phyloP scores from a whole-genome alignment of 805 yeast species.

The Lipomyces starkeyi region DNA sequence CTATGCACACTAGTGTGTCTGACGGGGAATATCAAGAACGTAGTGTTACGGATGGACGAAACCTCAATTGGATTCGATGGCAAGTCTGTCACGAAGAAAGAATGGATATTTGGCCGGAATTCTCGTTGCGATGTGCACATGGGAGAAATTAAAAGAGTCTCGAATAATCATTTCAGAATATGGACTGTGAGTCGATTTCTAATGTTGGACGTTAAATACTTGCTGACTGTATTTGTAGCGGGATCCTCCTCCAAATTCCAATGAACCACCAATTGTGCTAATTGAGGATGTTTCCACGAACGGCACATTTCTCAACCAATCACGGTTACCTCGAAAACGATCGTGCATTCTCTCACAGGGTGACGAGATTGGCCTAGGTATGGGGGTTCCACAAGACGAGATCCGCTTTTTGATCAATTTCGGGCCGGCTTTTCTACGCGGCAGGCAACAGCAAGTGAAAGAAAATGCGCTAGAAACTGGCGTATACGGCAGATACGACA shows the following conservation, averaged over 20 bases:
- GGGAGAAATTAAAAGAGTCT: constrained; percentile 66
- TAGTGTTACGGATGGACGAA: constrained; percentile 21
- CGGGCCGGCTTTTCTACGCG: constrained; percentile 43
- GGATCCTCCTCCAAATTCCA: constrained; percentile 47
- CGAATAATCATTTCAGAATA: constrained; percentile 67
- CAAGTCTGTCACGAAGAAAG: constrained; percentile 42
- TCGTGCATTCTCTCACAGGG: constrained; percentile 87
- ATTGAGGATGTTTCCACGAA: constrained; percentile 77
- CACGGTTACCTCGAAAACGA: constrained; percentile 72
- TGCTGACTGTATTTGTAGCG: neutral
- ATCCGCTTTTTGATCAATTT: constrained; percentile 56
- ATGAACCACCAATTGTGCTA: constrained; percentile 20
- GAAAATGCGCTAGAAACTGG: constrained; percentile 42
- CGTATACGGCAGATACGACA: constrained; percentile 71
- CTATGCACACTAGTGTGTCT: constrained; percentile 36
- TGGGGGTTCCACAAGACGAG: constrained; percentile 78
- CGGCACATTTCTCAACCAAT: constrained; percentile 86
- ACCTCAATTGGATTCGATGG: constrained; percentile 17
- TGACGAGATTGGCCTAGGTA: constrained; percentile 89
- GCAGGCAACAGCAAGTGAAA: neutral
- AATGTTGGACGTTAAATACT: neutral
- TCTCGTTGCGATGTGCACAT: constrained; percentile 66
- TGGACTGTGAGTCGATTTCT: constrained; percentile 53
- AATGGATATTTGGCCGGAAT: constrained; percentile 81
- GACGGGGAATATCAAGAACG: constrained; percentile 22